Percentiles rank a stretch among this genome's conserved stretches.
These are phyloP conservation scores for Fragilariopsis cylindrus DNA, from an alignment of 108 stramenopile species.

Conservation along the genomic window DNA sequence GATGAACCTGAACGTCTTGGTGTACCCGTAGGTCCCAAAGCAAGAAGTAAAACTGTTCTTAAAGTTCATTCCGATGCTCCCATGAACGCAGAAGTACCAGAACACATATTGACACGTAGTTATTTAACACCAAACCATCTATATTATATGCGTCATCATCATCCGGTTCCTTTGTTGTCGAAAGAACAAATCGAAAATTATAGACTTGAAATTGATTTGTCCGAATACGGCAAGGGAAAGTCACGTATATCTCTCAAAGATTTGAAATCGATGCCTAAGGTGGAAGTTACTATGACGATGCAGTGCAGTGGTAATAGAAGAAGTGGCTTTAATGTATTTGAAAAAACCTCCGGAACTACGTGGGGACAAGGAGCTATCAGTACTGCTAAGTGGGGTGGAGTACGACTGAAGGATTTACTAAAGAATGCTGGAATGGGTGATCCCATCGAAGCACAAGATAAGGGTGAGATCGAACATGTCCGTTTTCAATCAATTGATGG, in stretches of 20 bases:
- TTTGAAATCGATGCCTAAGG: constrained; percentile 69
- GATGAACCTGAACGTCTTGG: constrained; percentile 58
- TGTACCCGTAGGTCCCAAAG: constrained; percentile 23
- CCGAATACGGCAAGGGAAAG: constrained; percentile 44
- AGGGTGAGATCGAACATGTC: constrained; percentile 58
- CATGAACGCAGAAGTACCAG: constrained; percentile 85
- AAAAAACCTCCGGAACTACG: constrained; percentile 83
- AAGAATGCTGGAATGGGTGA: constrained; percentile 64
- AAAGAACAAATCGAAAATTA: constrained; percentile 61
- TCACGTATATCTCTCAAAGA: constrained; percentile 60
- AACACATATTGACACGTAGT: constrained; percentile 48
- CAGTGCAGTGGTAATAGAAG: constrained; percentile 99
- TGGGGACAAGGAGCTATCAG: constrained; percentile 94
- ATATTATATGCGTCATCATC: constrained; percentile 89
- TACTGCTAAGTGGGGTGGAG: constrained; percentile 95
- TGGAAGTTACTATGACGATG: constrained; percentile 77
- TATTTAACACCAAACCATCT: constrained; percentile 73
- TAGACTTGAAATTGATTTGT: constrained; percentile 64
- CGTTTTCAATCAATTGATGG: constrained; percentile 87
- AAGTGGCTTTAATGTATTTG: constrained; percentile 75
- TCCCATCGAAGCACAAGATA: constrained; percentile 52
- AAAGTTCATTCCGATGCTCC: constrained; percentile 76
- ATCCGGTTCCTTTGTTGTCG: constrained; percentile 84
- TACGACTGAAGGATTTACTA: constrained; percentile 83
- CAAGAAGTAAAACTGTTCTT: constrained; percentile 16